These are phyloP conservation scores for Macrophomina phaseolina DNA, from an alignment of 2,329 filamentous ascomycete species.

Conservation along the genomic window DNA sequence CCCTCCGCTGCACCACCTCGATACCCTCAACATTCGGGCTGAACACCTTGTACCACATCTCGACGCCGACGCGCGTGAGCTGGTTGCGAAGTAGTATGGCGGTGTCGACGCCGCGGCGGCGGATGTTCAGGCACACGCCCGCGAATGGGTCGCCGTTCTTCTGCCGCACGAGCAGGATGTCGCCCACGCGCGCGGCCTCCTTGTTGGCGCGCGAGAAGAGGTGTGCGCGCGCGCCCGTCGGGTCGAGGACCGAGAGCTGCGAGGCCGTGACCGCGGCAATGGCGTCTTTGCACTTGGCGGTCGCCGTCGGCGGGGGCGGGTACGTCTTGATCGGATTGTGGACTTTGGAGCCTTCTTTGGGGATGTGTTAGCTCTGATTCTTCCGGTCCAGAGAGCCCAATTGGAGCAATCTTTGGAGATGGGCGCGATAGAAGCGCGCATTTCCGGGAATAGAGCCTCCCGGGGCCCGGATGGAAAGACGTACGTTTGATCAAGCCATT, in stretches of 20 bases:
- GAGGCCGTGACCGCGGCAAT: constrained; percentile 69
- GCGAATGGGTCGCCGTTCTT: constrained; percentile 87
- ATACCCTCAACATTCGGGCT: constrained; percentile 87
- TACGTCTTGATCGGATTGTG: constrained; percentile 57
- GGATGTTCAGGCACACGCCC: constrained; percentile 86
- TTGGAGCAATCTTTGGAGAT: constrained; percentile 27
- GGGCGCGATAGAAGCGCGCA: constrained; percentile 34
- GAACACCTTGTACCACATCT: constrained; percentile 98
- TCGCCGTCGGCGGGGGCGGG: constrained; percentile 62
- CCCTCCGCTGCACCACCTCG: constrained; percentile 86
- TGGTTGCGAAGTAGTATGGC: constrained; percentile 85
- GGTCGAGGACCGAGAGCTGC: constrained; percentile 80
- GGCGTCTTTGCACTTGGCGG: constrained; percentile 67
- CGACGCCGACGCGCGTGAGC: constrained; percentile 83
- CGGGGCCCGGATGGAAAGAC: neutral
- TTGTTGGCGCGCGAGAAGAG: constrained; percentile 80
- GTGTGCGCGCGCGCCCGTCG: constrained; percentile 77
- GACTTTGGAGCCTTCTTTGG: constrained; percentile 27
- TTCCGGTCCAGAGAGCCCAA: neutral
- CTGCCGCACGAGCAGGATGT: constrained; percentile 88
- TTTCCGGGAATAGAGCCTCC: neutral
- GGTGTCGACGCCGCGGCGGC: constrained; percentile 83
- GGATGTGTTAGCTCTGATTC: constrained; percentile 18
- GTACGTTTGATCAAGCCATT: constrained; percentile 21
- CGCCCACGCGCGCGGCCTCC: constrained; percentile 81